Percentiles rank a stretch among this genome's conserved stretches.
These are phyloP conservation scores for Cadophora gregata DNA, from an alignment of 2,329 filamentous ascomycete species.

Conservation along the genomic window DNA sequence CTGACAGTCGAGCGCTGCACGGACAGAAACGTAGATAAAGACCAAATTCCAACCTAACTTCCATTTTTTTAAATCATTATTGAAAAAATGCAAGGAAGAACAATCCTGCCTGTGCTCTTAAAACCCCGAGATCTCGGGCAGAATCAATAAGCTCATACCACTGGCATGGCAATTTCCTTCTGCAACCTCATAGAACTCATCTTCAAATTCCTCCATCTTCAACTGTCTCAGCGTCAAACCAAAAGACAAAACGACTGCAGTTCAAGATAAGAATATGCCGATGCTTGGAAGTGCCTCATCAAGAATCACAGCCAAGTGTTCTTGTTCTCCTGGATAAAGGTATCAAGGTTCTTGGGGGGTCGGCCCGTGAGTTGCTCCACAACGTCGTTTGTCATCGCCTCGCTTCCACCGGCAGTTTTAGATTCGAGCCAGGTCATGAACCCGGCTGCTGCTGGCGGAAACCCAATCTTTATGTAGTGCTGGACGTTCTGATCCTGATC, in stretches of 20 bases:
- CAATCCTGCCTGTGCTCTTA: not conserved
- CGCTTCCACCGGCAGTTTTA: conserved; percentile 20
- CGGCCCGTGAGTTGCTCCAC: conserved; percentile 28
- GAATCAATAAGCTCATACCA: not conserved
- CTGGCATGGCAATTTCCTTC: not conserved
- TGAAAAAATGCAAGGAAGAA: conserved; percentile 14
- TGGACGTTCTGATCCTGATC: conserved; percentile 24
- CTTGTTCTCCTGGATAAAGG: conserved; percentile 27
- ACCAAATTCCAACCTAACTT: conserved; percentile 4
- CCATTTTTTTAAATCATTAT: not conserved
- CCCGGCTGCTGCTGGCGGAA: conserved; percentile 22
- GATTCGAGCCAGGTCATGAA: conserved; percentile 27
- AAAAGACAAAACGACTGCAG: not conserved
- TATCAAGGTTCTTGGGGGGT: conserved; percentile 25
- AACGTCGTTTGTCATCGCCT: conserved; percentile 27
- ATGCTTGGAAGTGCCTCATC: not conserved
- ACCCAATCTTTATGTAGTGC: conserved; percentile 16
- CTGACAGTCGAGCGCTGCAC: conserved; percentile 1
- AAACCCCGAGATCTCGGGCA: conserved; percentile 4
- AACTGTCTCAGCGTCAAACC: conserved; percentile 14
- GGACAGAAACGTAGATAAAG: conserved; percentile 14
- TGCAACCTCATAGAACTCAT: conserved; percentile 1
- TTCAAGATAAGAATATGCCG: conserved; percentile 2
- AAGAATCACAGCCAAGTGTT: conserved; percentile 19
- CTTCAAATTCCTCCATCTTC: not conserved